Percentiles rank a stretch among this genome's conserved stretches.
phyloP scores from a whole-genome alignment of 2,329 filamentous ascomycete species.

The Venturia oleaginea region DNA sequence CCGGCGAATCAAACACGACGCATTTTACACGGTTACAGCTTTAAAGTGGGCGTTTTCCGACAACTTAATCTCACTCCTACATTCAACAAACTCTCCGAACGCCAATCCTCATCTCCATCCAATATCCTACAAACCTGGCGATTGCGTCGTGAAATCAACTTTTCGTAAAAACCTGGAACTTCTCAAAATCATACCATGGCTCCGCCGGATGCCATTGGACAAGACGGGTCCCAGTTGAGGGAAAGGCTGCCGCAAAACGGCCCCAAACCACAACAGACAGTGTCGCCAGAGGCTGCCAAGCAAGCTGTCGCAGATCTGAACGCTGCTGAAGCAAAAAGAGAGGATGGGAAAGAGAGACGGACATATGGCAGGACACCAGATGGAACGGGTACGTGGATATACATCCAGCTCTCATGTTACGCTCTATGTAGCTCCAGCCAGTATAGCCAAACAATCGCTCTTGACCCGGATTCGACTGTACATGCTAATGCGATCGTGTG shows the following conservation, averaged over 20 bases:
- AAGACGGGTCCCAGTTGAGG: constrained; percentile 7
- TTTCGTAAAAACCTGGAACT: neutral
- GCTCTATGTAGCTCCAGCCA: neutral
- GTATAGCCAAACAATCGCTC: neutral
- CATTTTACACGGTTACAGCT: neutral
- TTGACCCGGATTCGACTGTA: neutral
- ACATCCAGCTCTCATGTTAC: neutral
- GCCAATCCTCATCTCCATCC: neutral
- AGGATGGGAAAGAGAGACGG: constrained; percentile 11
- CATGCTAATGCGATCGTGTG: neutral
- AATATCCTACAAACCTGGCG: neutral
- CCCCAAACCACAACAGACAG: neutral
- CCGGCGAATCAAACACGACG: neutral
- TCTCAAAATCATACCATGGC: neutral
- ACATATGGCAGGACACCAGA: constrained; percentile 15
- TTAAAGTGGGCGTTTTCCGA: neutral
- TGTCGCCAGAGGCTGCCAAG: constrained; percentile 5
- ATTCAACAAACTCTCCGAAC: neutral
- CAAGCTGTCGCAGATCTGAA: constrained; percentile 5
- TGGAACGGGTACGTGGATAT: constrained; percentile 13
- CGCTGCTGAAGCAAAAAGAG: neutral
- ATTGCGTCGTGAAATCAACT: neutral
- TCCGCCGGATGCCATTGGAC: constrained; percentile 6
- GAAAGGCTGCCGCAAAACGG: neutral
- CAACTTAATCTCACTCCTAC: neutral